Evolutionary conservation across 2,329 filamentous ascomycete species (phyloP), one percentile per base, ranked within the genome.

Genomic region (Pseudogymnoascus sp.): DNA sequence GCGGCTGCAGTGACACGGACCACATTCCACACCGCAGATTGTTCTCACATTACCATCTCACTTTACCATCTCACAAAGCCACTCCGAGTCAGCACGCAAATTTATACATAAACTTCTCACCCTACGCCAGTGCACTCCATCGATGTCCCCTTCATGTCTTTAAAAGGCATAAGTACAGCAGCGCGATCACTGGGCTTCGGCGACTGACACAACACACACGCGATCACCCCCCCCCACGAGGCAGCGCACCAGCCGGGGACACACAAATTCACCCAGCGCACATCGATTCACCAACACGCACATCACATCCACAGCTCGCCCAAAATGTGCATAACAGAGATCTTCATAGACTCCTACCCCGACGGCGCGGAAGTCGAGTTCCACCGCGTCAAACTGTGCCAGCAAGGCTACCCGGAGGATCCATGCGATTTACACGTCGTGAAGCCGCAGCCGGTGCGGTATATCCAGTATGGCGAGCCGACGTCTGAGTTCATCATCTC

Each of bases 261-360:
- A n/a, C n/a, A n/a, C 66, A 63, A 27, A 65, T 66, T 27, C 68
- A 61, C 59, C 69, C 65, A n/a, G n/a, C n/a, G 58, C 67, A 64
- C 66, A 67, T 37, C n/a, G n/a, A 61, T 18, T 12, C 36, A 64
- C 37, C 63, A 63, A 62, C 55, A 45, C 64, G n/a, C 52, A 67
- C 8, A 59, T 60, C 18, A 62, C 59, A 60, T 67, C 64, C 64
- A 65, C 63, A 69, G 70, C 66, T 67, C 69, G n/a, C n/a, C n/a
- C 75, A 77, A 73, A 58, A 83, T 83, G 80, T 83, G 80, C 72
- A 75, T 76, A 65, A 78, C 75, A 64, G 74, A 80, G 67, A 65
- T 78, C 59, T 80, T 76, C 73, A 73, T 77, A 35, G 77, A 79
- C 69, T 68, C 77, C 67, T 76, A 77, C 74, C 75, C 79, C 3